Evolutionary conservation across 2,329 filamentous ascomycete genomes (phyloP).

Genomic region (Seiridium cupressi): DNA sequence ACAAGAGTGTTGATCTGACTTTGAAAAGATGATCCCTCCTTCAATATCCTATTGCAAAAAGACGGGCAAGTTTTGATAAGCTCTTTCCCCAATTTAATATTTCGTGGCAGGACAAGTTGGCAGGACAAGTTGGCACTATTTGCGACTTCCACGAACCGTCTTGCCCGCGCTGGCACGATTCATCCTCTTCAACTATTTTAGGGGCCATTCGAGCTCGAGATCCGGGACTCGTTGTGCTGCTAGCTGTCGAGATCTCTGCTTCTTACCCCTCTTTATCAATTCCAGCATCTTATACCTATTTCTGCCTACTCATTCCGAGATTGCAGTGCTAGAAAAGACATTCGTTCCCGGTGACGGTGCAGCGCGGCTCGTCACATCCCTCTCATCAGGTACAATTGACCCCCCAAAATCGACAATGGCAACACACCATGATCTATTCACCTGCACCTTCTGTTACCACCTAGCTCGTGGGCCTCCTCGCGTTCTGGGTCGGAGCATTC

Average conservation of each 20-base stretch:
- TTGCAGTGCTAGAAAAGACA: neutral
- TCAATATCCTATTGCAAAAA: neutral
- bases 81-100: neutral
- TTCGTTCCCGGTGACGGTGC: neutral
- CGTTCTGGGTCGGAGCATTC: slow-evolving; percentile 43
- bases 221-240: neutral
- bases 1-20: neutral
- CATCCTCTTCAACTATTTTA: neutral
- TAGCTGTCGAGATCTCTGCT: too few species aligned
- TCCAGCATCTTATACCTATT: too few species aligned
- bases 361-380: neutral
- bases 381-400: neutral
- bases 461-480: slow-evolving; percentile 32
- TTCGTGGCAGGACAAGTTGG: neutral
- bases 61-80: neutral
- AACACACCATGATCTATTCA: slow-evolving; percentile 32
- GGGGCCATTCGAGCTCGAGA: neutral
- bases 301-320: too few species aligned
- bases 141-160: neutral
- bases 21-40: neutral
- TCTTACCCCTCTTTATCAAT: too few species aligned
- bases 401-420: neutral
- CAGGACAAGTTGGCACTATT: neutral
- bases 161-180: too few species aligned
- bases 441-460: slow-evolving; percentile 56